phyloP scores from a whole-genome alignment of 345 rosid genomes.

The Lepidium didymum region DNA sequence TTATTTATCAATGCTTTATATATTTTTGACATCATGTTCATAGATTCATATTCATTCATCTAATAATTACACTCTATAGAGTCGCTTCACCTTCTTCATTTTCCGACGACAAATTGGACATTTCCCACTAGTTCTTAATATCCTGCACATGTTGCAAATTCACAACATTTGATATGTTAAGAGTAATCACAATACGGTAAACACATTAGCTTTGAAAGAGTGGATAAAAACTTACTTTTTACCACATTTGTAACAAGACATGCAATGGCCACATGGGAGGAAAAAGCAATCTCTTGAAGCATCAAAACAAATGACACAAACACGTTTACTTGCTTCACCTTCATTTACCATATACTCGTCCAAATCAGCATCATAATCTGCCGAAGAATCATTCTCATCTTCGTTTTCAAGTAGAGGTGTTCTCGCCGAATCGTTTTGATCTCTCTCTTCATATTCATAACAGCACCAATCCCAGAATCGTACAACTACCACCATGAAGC shows the following conservation, averaged over 20 bases:
- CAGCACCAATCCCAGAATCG: slow-evolving; percentile 40
- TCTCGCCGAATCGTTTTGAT: slow-evolving; percentile 18
- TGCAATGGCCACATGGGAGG: slow-evolving; percentile 91
- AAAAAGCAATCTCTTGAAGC: slow-evolving; percentile 83
- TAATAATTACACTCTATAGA: slow-evolving; percentile 28
- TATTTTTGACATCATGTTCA: background rate
- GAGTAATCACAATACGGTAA: too few relatives aligned
- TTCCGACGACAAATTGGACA: slow-evolving; percentile 66
- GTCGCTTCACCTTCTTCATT: slow-evolving; percentile 66
- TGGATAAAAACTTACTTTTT: slow-evolving; percentile 23
- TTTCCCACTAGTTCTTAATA: slow-evolving; percentile 49
- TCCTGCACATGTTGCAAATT: slow-evolving; percentile 37
- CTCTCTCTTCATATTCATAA: slow-evolving; percentile 12
- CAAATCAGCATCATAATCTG: slow-evolving; percentile 47
- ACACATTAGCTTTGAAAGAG: too few relatives aligned
- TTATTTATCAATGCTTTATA: background rate
- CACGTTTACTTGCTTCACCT: slow-evolving; percentile 47
- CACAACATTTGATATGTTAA: background rate
- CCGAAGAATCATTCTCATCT: slow-evolving; percentile 62
- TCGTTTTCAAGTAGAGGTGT: slow-evolving; percentile 49
- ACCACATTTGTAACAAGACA: slow-evolving; percentile 80
- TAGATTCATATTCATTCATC: background rate
- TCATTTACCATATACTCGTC: slow-evolving; percentile 39
- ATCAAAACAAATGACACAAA: slow-evolving; percentile 87
- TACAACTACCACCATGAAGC: slow-evolving; percentile 42